phyloP scores from a whole-genome alignment of 2,329 filamentous ascomycete genomes.

The Aspergillus phoenicis region DNA sequence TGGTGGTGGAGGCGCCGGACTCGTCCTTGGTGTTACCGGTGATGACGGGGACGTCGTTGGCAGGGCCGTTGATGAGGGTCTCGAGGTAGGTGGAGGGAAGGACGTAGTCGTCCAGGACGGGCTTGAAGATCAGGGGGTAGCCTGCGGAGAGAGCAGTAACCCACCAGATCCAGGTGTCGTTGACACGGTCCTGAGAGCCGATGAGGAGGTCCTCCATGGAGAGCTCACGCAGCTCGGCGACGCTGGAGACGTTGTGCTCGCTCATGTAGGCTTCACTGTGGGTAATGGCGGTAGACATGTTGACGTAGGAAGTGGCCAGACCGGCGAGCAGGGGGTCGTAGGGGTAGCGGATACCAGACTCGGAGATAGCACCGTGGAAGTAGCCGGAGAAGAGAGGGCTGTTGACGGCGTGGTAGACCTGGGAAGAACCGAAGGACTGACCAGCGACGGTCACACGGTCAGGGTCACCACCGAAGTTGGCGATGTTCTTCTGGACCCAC shows the following conservation, averaged over 20 bases:
- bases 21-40: constrained; percentile 43
- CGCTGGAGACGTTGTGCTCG: constrained; percentile 27
- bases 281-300: constrained; percentile 29
- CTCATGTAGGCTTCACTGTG: constrained; percentile 31
- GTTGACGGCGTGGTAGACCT: constrained; percentile 36
- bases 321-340: constrained; percentile 32
- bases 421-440: constrained; percentile 34
- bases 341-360: constrained; percentile 34
- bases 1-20: constrained; percentile 27
- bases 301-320: constrained; percentile 34
- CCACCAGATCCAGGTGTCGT: constrained; percentile 29
- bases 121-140: constrained; percentile 36
- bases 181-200: constrained; percentile 30
- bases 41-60: constrained; percentile 40
- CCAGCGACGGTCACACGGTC: constrained; percentile 49
- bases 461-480: constrained; percentile 56
- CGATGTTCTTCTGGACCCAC: constrained; percentile 57
- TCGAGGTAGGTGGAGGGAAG: constrained; percentile 31
- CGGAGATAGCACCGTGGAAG: constrained; percentile 34
- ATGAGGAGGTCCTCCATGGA: constrained; percentile 29
- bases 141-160: constrained; percentile 31
- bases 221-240: constrained; percentile 26
- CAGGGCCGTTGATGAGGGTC: constrained; percentile 28
- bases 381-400: constrained; percentile 33
- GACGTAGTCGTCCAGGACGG: constrained; percentile 30